Percentiles rank a stretch among this genome's conserved stretches.
Evolutionary conservation across 306 rosid species (phyloP).

Genomic region (Citrullus mucosospermus): DNA sequence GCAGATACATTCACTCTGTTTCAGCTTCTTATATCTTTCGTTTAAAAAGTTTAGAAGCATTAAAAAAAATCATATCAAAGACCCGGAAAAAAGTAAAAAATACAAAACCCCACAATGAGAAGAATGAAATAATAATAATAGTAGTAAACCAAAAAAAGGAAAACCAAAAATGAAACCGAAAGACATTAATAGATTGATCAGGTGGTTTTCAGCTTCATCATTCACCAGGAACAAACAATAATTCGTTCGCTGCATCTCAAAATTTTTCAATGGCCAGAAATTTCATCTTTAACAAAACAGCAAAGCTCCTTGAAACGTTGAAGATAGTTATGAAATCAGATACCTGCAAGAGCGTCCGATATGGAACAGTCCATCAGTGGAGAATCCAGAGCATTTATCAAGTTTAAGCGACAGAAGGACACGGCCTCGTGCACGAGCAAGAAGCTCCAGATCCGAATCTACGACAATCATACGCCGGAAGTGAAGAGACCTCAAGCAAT

Average conservation of each 20-base stretch:
- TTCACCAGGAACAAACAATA: background rate
- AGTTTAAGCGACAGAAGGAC: slow-evolving; percentile 56
- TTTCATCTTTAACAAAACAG: background rate
- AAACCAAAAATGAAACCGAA: background rate
- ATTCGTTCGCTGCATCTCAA: background rate
- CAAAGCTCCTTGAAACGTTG: background rate
- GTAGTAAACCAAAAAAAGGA: background rate
- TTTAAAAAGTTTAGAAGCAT: background rate
- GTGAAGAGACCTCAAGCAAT: slow-evolving; percentile 59
- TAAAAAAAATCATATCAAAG: background rate
- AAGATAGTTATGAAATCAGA: background rate
- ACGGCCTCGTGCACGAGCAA: slow-evolving; percentile 51
- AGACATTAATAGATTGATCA: background rate
- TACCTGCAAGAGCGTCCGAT: slow-evolving; percentile 76
- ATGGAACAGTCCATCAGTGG: slow-evolving; percentile 66
- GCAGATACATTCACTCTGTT: background rate
- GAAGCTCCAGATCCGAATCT: slow-evolving; percentile 67
- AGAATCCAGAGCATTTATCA: slow-evolving; percentile 90
- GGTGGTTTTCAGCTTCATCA: background rate
- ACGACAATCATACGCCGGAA: slow-evolving; percentile 89
- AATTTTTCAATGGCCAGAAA: background rate
- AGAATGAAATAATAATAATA: background rate
- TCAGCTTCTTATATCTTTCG: background rate
- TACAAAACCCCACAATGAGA: background rate
- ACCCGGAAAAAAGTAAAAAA: background rate